Evolutionary conservation across 306 rosid genomes (phyloP), one percentile per base, ranked within the genome.

Genomic region (Urtica urens): DNA sequence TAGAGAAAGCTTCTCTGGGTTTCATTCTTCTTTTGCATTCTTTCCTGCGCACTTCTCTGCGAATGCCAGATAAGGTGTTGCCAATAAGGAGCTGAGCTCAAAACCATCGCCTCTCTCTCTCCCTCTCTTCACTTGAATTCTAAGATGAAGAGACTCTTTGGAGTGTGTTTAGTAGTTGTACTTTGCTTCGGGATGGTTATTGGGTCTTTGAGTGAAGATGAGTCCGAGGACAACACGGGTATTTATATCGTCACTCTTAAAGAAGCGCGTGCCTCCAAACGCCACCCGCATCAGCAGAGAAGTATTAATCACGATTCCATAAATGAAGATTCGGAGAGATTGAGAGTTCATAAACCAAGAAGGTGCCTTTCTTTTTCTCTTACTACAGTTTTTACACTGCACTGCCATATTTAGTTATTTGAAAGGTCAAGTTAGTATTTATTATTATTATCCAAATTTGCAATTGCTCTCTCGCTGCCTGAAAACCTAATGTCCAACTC

Each of bases 201-300:
- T 10, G 67, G 75, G 47, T 53, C 71, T 41, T 56, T 60, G n/a
- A 77, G 96, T 51, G 65, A 65, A 39, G 79, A 59, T 29, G 81
- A 48, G 63, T 74, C 72, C 15, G 81, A 68, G 49, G 69, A 57
- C 53, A 55, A 49, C 54, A 28, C 90, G 9, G 78, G 72, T 56
- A 86, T 92, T 26, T 85, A 92, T 57, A 81, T 92, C 51, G 94
- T 92, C 51, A 74, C 85, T 57, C 72, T 92, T 22, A 82, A 65
- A 70, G 71, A 82, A 60, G 63, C 80, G 68, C 78, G 86, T 54
- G 30, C 75, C 50, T 67, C 77, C 47, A 64, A 73, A 69, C 85
- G 72, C 72, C 72, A 67, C 53, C 63, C 64, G 28, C 63, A 61
- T 45, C 83, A 77, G 72, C 53, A 69, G 56, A 79, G 69, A 60